Percentiles rank a stretch among this genome's conserved stretches.
These are phyloP conservation scores for Flagelloscypha sp. DNA, from an alignment of 768 basidiomycete species.

Conservation along the genomic window DNA sequence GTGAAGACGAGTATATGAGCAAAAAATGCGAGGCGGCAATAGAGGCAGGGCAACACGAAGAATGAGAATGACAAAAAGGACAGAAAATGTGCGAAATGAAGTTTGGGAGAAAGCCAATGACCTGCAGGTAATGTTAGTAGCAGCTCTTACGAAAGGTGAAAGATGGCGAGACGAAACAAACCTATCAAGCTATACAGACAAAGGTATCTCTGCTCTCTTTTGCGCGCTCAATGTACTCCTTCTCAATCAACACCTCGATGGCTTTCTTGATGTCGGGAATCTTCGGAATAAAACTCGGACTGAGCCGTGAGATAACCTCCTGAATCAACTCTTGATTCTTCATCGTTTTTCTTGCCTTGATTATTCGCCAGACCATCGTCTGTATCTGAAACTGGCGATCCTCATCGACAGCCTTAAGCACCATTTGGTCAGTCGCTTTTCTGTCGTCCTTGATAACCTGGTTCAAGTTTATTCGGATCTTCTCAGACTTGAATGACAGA, in stretches of 20 bases:
- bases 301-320: slow-evolving; percentile 86
- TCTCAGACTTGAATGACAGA: slow-evolving; percentile 79
- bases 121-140: too few species aligned
- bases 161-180: slow-evolving; percentile 7
- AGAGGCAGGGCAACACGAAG: too few species aligned
- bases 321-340: slow-evolving; percentile 87
- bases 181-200: slow-evolving; percentile 57
- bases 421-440: slow-evolving; percentile 83
- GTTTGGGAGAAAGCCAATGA: too few species aligned
- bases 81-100: too few species aligned
- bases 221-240: slow-evolving; percentile 95
- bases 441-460: slow-evolving; percentile 91
- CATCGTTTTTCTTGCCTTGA: slow-evolving; percentile 94
- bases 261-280: slow-evolving; percentile 97
- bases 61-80: too few species aligned
- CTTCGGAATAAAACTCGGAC: slow-evolving; percentile 83
- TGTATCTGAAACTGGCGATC: slow-evolving; percentile 96
- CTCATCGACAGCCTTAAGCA: slow-evolving; percentile 91
- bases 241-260: slow-evolving; percentile 87
- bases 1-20: too few species aligned
- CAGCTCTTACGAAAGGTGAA: too few species aligned
- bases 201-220: slow-evolving; percentile 88
- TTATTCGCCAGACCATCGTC: slow-evolving; percentile 82
- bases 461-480: slow-evolving; percentile 88
- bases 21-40: too few species aligned